Base-by-base conservation (phyloP, 1,284 basidiomycete genomes). In the Trichosporon ovoides region DNA sequence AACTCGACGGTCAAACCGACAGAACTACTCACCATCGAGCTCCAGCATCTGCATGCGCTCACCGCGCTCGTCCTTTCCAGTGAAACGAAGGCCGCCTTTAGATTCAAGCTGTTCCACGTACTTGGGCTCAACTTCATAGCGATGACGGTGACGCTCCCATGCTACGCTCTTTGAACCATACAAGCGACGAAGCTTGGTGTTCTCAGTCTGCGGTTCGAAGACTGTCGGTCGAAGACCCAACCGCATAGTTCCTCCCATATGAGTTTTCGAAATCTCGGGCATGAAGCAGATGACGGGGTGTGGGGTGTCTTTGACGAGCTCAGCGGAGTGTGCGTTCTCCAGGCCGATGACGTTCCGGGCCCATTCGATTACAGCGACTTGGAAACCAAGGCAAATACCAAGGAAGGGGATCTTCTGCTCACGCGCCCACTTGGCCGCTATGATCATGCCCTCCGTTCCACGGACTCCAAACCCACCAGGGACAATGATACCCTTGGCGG, bases 231-330 rank as follows among this genome's bases (percentile, higher is more conserved):
- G 86, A 52, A 98, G 82, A 20, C 95, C 95, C 14, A 98, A 84
- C 19, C 95, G 87, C 95, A 99, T 99, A 20, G 95, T 99, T 28
- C 95, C 95, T 56, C 95, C 95, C 83, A 98, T 91, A 67, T 98
- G 93, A 7, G 94, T 98, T 74, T 89, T 91, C 48, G 92, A 96
- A 67, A 98, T 91, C 77, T 99, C 95, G 33, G 95, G 95, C 95
- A 99, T 99, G 83, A 95, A 98, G 67, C 98, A 84, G 77, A 98
- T 83, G 58, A 94, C 83, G 0, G 89, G 89, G 65, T 91, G 81
- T n/a, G 78, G 70, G 20, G 80, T 80, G 14, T 76, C 68, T 33
- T 81, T 78, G 46, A 83, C 79, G 66, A 98, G 89, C 78, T 98
- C 95, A 22, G 85, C 80, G 2, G 94, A 98, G 59, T 87, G 88